Evolutionary conservation across 129 eudicot genomes (phyloP), one percentile per base, ranked within the genome.

Genomic region (Erigeron canadensis): DNA sequence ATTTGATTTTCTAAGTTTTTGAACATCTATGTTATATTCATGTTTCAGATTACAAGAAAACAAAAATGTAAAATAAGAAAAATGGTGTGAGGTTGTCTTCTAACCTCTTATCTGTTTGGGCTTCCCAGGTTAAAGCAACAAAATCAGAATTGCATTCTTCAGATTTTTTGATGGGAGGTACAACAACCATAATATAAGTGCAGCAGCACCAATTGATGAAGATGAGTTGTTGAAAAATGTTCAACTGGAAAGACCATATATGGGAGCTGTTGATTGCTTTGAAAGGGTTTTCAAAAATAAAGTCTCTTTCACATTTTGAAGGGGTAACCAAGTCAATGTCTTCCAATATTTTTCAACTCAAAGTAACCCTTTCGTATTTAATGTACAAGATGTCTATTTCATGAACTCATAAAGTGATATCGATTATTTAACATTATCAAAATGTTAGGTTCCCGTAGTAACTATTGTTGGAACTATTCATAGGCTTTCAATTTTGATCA

Each of bases 401-500:
- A 45, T 64, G 63, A 69, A 53, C 42, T 72, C 41, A n/a, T 21
- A 21, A 70, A 76, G 6, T 37, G 21, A 60, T 74, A 50, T 76
- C 69, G 69, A 69, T 76, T 70, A 63, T 71, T 70, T 46, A 63
- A 50, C 58, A 53, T 79, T 44, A 34, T 60, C 45, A 45, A 68
- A 60, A 75, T 77, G 71, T 64, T 78, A 34, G 73, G 47, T 70
- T 77, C 63, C 77, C 81, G 82, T 77, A 48, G 65, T 44, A 54
- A 46, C 46, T 40, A 66, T 76, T n/a, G 74, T 78, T 62, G 65
- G 60, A 67, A 34, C 68, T 78, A 62, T 82, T 63, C 74, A 71
- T 74, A 90, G 99, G 97, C 99, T 74, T 95, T 86, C 91, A 95
- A 90, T 81, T 95, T 95, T 75, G 99, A n/a, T n/a, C n/a, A n/a